Conservation (phyloP, 169 alveolate genomes). For the Plasmodium cynomolgi region DNA sequence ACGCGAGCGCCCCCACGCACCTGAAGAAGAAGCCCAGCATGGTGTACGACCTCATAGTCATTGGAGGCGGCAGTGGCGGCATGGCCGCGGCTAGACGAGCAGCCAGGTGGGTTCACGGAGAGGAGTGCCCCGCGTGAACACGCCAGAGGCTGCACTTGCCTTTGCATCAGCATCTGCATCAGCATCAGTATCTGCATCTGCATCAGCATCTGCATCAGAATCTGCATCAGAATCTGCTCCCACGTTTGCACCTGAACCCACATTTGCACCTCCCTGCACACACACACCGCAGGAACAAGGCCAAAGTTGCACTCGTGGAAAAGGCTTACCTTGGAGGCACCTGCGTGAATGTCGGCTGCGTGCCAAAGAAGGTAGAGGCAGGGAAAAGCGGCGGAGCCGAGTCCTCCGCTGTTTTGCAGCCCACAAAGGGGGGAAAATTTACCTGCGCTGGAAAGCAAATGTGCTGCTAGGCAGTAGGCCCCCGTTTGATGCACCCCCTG, state of each 20-base stretch:
- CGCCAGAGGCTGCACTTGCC: not conserved
- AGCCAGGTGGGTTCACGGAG: conserved; percentile 42
- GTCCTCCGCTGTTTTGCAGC: not conserved
- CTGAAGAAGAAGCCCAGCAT: conserved; percentile 46
- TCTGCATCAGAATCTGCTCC: not conserved
- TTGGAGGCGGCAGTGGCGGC: conserved; percentile 93
- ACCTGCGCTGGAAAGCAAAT: no score
- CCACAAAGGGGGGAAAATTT: no score
- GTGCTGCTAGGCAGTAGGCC: not conserved
- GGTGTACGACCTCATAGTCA: conserved; percentile 84
- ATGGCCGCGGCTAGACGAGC: conserved; percentile 86
- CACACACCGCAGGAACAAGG: conserved; percentile 75
- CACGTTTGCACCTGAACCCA: not conserved
- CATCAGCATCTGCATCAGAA: not conserved
- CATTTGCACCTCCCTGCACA: not conserved
- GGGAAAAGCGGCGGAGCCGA: not conserved
- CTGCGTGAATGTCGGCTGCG: conserved; percentile 96
- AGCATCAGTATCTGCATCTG: no score
- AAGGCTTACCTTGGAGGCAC: conserved; percentile 92
- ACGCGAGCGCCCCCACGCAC: conserved; percentile 12
- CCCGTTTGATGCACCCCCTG: no score
- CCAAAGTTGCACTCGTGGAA: conserved; percentile 90
- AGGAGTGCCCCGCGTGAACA: not conserved
- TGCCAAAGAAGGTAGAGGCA: conserved; percentile 92
- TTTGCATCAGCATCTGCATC: not conserved